phyloP scores from a whole-genome alignment of 83 land plant species.

The Larix sibirica region DNA sequence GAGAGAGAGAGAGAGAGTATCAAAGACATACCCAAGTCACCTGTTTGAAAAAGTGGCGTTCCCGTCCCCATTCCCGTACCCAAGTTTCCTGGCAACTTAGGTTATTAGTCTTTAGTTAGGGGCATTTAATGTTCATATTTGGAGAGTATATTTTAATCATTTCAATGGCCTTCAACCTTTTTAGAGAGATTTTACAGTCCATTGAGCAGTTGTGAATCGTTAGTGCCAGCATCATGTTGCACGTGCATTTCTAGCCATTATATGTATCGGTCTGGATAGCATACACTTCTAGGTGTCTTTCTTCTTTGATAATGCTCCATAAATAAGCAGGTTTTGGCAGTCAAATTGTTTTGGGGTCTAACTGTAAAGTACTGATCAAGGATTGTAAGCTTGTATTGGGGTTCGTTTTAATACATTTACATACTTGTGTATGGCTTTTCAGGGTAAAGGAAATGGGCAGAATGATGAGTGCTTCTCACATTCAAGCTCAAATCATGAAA shows the following conservation, averaged over 20 bases:
- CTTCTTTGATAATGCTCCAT: not conserved
- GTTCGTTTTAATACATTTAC: not conserved
- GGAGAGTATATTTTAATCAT: too few relatives aligned
- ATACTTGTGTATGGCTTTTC: constrained; percentile 1
- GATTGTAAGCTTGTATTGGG: not conserved
- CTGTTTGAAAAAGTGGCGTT: too few relatives aligned
- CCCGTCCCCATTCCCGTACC: too few relatives aligned
- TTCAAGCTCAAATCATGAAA: constrained; percentile 65
- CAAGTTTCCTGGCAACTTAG: too few relatives aligned
- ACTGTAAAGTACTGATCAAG: not conserved
- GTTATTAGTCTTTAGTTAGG: too few relatives aligned
- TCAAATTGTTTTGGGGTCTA: not conserved
- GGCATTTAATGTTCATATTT: too few relatives aligned
- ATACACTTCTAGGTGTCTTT: constrained; percentile 15
- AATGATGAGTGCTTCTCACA: constrained; percentile 62
- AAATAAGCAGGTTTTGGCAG: not conserved
- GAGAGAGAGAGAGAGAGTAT: too few relatives aligned
- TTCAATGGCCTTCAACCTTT: too few relatives aligned
- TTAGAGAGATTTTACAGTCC: too few relatives aligned
- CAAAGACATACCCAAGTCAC: too few relatives aligned
- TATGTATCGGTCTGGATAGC: not conserved
- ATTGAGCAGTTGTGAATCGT: too few relatives aligned
- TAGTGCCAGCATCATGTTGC: too few relatives aligned
- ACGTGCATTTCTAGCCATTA: not conserved
- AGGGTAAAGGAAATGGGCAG: constrained; percentile 45